Base-by-base conservation (phyloP, 2,329 filamentous ascomycete species). In the Tolypocladium amazonense region DNA sequence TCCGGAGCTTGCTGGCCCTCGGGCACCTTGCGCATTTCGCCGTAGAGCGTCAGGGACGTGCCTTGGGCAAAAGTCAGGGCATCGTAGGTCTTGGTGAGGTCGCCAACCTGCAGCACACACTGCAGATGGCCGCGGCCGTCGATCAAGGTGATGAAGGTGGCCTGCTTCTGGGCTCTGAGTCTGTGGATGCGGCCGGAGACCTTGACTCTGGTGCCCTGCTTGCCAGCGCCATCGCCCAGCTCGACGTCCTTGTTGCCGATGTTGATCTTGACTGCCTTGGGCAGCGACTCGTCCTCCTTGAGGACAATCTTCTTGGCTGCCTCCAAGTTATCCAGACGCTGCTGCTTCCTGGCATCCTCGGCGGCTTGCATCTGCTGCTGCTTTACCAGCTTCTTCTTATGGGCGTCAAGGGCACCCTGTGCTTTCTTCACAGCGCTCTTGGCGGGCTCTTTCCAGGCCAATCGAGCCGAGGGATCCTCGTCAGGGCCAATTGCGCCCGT, bases 31-130 rank as follows among this genome's bases (percentile, higher is more conserved):
- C 85, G 86, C 81, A 97, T 86, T 79, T 95, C 89, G 66, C 92
- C 92, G 62, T 85, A 85, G 60, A 97, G 84, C 68, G 87, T 86
- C 70, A 97, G 85, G 57, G 90, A 90, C n/a, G 91, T 94, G 76
- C 93, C 92, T 63, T 88, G 86, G 38, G 90, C 90, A 66, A 97
- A 83, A 30, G 88, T 92, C 67, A 96, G 79, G 63, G 90, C 89
- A 70, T 96, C 91, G 78, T 95, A 95, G n/a, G 90, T 93, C 80
- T 91, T 92, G 65, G 90, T 88, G 67, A 97, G 81, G 63, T 91
- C 82, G 60, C 92, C 92, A 3, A 80, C 60, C 55, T 47, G 75
- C 65, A 97, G 78, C 63, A 65, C 64, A 41, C 65, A 64, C 61
- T 69, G 67, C 64, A 69, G 64, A 43, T 64, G 64, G 52, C 70